Base-by-base conservation (phyloP, 2,329 filamentous ascomycete genomes). In the Cyanodermella asteris region DNA sequence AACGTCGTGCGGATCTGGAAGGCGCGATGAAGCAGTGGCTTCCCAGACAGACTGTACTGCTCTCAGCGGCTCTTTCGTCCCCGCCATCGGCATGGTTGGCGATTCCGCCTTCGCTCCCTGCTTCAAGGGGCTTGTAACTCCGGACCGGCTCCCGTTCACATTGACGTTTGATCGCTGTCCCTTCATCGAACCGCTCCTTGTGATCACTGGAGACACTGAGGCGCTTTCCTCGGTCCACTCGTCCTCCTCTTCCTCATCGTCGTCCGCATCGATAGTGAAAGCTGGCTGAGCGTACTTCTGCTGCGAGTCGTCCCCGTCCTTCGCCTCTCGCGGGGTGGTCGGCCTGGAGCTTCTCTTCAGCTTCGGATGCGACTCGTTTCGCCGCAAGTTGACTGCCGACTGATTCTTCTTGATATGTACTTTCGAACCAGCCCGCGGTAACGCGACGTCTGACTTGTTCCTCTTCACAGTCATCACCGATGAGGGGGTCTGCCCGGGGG, bases 191-290 rank as follows among this genome's bases (percentile, higher is more conserved):
- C 23, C 13, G 9, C 22, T 22, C 9, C 35, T 26, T 9, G 34
- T 32, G 7, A 27, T 30, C 10, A 20, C 22, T 17, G 35, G 36
- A 6, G 35, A 38, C 22, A 35, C 29, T n/a, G 36, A 38, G 18
- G 23, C 33, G 27, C 31, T 35, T 7, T 31, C 35, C 23, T 38
- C 36, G 9, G 31, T 33, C 36, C 36, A 38, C 13, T 29, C 32
- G 8, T 30, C 35, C 17, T 37, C 30, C 28, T 23, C 20, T 16
- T 21, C 34, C 14, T 33, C 30, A 12, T 29, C 27, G 10, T 30
- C 33, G 10, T 20, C 7, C 25, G 31, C 12, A 28, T 28, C n/a
- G 31, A 16, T 15, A 29, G 23, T 17, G 17, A n/a, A 31, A n/a
- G n/a, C n/a, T n/a, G 27, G 28, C 15, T 28, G 16, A 7, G 28